A percentile compares a stretch with the other conserved stretches of the same genome.
These are phyloP conservation scores for Chaetomiaceae sp. DNA, from an alignment of 2,329 filamentous ascomycete genomes.

Conservation along the genomic window DNA sequence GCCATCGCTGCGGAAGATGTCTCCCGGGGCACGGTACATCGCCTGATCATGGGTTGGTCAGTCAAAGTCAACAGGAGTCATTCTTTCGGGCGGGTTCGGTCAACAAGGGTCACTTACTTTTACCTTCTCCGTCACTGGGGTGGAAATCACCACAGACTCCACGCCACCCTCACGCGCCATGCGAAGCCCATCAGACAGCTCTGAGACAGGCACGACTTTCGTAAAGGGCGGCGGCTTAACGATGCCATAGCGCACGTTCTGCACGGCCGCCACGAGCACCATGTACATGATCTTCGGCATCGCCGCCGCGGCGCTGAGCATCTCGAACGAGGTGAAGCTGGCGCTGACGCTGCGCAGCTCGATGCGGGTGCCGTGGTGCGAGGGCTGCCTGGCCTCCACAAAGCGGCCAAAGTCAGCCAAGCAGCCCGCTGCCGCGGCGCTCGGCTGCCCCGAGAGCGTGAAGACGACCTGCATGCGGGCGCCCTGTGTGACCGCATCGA, in stretches of 20 bases:
- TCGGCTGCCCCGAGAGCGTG: conserved; percentile 14
- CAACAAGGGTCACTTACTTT: conserved; percentile 19
- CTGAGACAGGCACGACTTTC: conserved; percentile 11
- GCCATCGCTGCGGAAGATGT: conserved; percentile 15
- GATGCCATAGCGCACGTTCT: conserved; percentile 10
- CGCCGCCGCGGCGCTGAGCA: conserved; percentile 15
- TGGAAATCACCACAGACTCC: conserved; percentile 15
- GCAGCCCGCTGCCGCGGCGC: conserved; percentile 18
- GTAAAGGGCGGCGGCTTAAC: conserved; percentile 5
- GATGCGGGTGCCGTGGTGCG: conserved; percentile 9
- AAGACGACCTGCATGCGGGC: conserved; percentile 20
- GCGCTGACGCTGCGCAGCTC: conserved; percentile 18
- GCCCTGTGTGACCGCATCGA: conserved; percentile 15
- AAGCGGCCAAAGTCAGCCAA: conserved; percentile 22
- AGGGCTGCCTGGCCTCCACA: conserved; percentile 18
- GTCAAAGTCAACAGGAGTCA: too few relatives aligned
- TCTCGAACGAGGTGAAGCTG: conserved; percentile 19
- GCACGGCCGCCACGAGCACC: conserved; percentile 15
- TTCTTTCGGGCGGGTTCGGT: too few relatives aligned
- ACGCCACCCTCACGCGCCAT: conserved; percentile 17
- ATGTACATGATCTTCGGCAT: conserved; percentile 14
- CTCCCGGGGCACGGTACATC: conserved; percentile 13
- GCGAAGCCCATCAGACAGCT: conserved; percentile 13
- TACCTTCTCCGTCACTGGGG: conserved; percentile 13
- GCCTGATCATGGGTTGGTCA: too few relatives aligned